Conservation (phyloP, 83 land plant species). For the Picea engelmannii region DNA sequence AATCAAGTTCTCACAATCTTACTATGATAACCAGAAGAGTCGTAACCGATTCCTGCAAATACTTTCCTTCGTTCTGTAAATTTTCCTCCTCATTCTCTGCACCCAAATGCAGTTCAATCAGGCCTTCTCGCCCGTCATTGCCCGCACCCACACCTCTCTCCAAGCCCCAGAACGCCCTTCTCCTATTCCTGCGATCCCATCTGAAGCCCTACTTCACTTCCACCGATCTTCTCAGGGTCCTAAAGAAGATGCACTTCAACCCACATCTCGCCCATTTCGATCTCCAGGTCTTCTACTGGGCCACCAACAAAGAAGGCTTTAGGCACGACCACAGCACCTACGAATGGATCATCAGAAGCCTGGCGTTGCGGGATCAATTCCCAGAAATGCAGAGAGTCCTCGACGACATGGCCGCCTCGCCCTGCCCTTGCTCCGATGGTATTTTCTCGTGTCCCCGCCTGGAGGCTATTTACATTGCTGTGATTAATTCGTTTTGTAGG, state of each 20-base stretch:
- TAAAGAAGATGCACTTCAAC: constrained; percentile 53
- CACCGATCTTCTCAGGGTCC: constrained; percentile 40
- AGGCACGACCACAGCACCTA: constrained; percentile 65
- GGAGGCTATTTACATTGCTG: constrained; percentile 39
- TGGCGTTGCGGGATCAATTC: constrained; percentile 41
- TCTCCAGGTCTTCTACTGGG: constrained; percentile 50
- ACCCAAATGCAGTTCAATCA: background rate
- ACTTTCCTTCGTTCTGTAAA: background rate
- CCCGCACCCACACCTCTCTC: background rate
- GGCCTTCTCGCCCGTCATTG: background rate
- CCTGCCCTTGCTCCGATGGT: constrained; percentile 68
- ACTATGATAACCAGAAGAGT: no score
- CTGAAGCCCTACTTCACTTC: constrained; percentile 41
- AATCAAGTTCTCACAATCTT: no score
- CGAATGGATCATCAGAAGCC: constrained; percentile 35
- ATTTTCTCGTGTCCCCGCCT: constrained; percentile 53
- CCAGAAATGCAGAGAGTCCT: constrained; percentile 36
- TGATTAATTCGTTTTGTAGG: constrained; percentile 32
- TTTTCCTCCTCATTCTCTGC: background rate
- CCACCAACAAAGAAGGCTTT: constrained; percentile 46
- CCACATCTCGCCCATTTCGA: constrained; percentile 43
- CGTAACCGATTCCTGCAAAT: no score
- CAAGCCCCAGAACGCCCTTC: constrained; percentile 16
- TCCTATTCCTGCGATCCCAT: constrained; percentile 39
- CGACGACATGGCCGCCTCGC: constrained; percentile 28